Conservation (phyloP, 768 basidiomycete genomes). For the Porpolomopsis calyptriformis region DNA sequence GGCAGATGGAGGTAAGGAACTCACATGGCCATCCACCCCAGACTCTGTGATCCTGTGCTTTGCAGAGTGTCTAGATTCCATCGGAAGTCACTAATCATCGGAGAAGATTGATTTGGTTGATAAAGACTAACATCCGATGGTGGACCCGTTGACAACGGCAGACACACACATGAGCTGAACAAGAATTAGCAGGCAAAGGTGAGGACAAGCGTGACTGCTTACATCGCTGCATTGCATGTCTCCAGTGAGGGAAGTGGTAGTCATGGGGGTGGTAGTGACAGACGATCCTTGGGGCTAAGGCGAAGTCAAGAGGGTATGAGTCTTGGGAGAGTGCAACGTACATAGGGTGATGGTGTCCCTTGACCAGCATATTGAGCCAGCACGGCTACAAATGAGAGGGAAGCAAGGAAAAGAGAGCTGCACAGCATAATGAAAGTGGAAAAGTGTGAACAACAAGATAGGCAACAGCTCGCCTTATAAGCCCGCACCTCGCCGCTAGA, state of each 20-base stretch:
- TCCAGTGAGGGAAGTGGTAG: constrained; percentile 13
- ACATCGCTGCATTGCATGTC: constrained; percentile 21
- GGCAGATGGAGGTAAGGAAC: constrained; percentile 9
- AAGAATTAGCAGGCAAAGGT: too few species aligned
- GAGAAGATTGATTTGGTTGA: neutral
- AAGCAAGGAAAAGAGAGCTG: neutral
- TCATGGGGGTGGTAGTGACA: neutral
- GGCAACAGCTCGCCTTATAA: neutral
- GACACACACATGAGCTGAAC: constrained; percentile 41
- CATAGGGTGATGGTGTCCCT: neutral
- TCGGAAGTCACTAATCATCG: neutral
- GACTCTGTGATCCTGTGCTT: constrained; percentile 26
- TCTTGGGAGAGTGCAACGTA: too few species aligned
- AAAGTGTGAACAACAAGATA: neutral
- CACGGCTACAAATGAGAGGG: constrained; percentile 4
- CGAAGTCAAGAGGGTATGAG: too few species aligned
- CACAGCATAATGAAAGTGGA: constrained; percentile 3
- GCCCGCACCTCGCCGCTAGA: neutral
- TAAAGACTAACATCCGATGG: constrained; percentile 29
- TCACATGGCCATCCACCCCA: constrained; percentile 57
- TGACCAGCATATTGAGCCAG: constrained; percentile 3
- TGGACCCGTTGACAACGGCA: constrained; percentile 35
- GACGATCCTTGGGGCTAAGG: neutral
- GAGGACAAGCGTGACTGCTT: too few species aligned
- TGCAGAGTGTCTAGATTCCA: constrained; percentile 33